A percentile compares a stretch with the other conserved stretches of the same genome.
phyloP scores from a whole-genome alignment of 2,329 filamentous ascomycete species.

The Exophiala bonariae region DNA sequence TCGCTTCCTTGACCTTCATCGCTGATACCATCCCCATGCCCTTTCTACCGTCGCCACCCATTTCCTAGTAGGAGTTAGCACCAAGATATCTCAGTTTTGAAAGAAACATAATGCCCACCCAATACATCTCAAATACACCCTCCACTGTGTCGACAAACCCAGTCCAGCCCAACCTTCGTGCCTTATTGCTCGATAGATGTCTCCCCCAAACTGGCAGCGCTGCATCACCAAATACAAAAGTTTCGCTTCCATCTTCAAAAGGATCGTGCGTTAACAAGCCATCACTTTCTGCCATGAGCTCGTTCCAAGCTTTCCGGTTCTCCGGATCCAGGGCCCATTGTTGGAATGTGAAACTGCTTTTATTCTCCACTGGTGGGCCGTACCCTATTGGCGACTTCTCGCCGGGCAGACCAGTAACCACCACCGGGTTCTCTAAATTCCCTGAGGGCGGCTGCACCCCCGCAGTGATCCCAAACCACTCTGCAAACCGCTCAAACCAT shows the following conservation, averaged over 20 bases:
- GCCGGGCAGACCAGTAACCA: constrained; percentile 1
- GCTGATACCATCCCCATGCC: constrained; percentile 17
- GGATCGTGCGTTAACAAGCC: constrained; percentile 18
- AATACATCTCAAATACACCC: constrained; percentile 20
- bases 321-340: constrained; percentile 47
- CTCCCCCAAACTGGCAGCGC: no score
- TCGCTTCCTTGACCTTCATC: constrained; percentile 17
- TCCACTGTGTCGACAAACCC: constrained; percentile 23
- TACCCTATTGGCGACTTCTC: constrained; percentile 37
- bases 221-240: constrained; percentile 17
- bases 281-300: constrained; percentile 41
- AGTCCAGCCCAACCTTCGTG: constrained; percentile 18
- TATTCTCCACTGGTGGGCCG: constrained; percentile 38
- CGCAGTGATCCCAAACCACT: constrained; percentile 43
- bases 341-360: constrained; percentile 41
- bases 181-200: constrained; percentile 19
- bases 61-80: no score
- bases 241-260: constrained; percentile 17
- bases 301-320: constrained; percentile 46
- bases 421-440: constrained; percentile 8
- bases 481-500: constrained; percentile 48
- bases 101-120: constrained; percentile 9
- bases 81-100: no score
- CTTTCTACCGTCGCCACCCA: constrained; percentile 4
- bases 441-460: constrained; percentile 28